Evolutionary conservation across 345 rosid species (phyloP).

Genomic region (Populus ilicifolia): DNA sequence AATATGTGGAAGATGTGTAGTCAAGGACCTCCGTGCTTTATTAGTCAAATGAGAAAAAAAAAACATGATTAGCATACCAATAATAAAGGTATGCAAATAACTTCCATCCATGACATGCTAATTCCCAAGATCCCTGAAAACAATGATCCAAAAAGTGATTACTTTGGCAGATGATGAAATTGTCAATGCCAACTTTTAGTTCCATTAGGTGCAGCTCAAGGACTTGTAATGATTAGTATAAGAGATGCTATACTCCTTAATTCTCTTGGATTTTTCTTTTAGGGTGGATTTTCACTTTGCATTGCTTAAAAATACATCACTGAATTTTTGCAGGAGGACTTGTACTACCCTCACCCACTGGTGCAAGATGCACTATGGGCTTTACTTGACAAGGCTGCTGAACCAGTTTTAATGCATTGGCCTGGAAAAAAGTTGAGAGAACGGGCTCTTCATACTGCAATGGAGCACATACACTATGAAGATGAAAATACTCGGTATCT

Average conservation of each 20-base stretch:
- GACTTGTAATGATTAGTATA: not conserved
- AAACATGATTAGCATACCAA: not conserved
- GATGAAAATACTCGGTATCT: conserved; percentile 87
- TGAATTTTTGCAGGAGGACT: conserved; percentile 65
- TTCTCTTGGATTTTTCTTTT: not conserved
- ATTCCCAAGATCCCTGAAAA: not conserved
- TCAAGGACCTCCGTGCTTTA: not conserved
- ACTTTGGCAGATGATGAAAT: not conserved
- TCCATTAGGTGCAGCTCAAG: not conserved
- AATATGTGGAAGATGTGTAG: not conserved
- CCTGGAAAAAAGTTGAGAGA: conserved; percentile 91
- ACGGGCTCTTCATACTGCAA: conserved; percentile 54
- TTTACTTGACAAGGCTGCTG: conserved; percentile 58
- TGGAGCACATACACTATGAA: conserved; percentile 88
- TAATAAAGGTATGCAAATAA: not conserved
- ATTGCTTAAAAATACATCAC: not conserved
- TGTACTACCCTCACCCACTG: conserved; percentile 88
- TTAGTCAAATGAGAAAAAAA: not conserved
- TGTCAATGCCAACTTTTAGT: not conserved
- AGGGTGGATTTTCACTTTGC: not conserved
- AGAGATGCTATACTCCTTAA: not conserved
- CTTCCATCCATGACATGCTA: not conserved
- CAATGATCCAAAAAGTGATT: not conserved
- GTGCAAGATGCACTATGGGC: conserved; percentile 89
- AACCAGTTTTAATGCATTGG: conserved; percentile 79